Evolutionary conservation across 176 grass and related monocot genomes (phyloP).

Genomic region (Dactylis glomerata): DNA sequence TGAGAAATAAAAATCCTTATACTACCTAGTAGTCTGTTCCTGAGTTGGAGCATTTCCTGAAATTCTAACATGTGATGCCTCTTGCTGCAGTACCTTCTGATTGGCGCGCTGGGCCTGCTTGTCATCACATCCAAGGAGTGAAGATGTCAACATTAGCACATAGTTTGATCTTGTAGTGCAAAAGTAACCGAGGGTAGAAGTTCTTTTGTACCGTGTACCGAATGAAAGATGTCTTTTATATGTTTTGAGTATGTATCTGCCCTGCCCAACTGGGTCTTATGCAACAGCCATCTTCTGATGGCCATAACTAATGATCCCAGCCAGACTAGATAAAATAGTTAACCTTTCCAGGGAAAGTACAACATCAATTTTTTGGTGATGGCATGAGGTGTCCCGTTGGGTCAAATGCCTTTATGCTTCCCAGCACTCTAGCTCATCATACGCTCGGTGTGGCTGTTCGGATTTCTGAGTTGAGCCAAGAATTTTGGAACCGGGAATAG

Average conservation of each 20-base stretch:
- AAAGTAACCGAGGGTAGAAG: not conserved
- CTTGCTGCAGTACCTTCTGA: slow-evolving; percentile 66
- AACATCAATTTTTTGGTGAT: not conserved
- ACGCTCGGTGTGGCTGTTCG: not conserved
- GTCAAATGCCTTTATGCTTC: not conserved
- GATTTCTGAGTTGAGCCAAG: not conserved
- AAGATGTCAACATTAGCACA: not conserved
- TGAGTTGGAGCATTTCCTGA: not conserved
- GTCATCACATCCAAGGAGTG: slow-evolving; percentile 78
- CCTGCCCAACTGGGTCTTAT: not conserved
- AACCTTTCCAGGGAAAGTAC: not conserved
- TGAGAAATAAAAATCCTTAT: not conserved
- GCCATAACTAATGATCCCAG: not conserved
- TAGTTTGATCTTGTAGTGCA: not conserved
- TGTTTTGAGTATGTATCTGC: not conserved
- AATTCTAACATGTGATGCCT: not conserved
- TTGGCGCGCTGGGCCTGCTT: slow-evolving; percentile 56
- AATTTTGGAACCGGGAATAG: not conserved
- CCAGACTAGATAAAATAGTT: not conserved
- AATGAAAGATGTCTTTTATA: not conserved
- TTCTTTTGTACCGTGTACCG: slow-evolving; percentile 4
- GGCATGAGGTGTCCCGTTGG: not conserved
- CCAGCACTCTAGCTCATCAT: not conserved
- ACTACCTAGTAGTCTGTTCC: not conserved
- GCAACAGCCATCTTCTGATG: not conserved